Evolutionary conservation across 2,329 filamentous ascomycete species (phyloP).

Genomic region (Triangularia verruculosa): DNA sequence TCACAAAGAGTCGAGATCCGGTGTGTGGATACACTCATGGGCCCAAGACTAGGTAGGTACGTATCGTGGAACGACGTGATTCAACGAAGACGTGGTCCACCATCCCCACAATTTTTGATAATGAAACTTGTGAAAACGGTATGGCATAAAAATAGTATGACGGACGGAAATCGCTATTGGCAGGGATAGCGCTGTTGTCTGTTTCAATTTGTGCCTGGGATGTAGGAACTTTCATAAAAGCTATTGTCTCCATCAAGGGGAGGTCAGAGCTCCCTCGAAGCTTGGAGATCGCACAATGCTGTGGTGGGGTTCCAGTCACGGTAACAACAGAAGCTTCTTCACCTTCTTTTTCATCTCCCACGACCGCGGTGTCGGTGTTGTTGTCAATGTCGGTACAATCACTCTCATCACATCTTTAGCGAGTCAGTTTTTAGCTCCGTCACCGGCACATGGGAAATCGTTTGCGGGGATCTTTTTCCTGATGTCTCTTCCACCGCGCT

Average conservation of each 20-base stretch:
- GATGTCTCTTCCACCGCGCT: neutral
- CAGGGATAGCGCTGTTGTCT: neutral
- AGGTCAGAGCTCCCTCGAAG: neutral
- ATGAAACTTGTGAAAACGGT: neutral
- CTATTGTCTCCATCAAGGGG: neutral
- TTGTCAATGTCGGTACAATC: neutral
- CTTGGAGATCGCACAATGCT: too few species aligned
- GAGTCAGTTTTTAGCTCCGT: neutral
- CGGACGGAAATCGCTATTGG: neutral
- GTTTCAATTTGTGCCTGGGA: neutral
- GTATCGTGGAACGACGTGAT: neutral
- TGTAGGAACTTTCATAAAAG: too few species aligned
- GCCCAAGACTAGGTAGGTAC: neutral
- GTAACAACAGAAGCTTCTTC: too few species aligned
- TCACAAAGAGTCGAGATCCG: neutral
- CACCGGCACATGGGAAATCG: neutral
- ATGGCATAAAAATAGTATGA: neutral
- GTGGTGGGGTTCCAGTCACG: neutral
- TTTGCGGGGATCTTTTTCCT: neutral
- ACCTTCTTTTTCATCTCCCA: too few species aligned
- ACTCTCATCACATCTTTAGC: neutral
- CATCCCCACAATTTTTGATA: neutral
- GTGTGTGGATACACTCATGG: neutral
- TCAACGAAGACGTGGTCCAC: neutral
- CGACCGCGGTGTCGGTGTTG: neutral